Evolutionary conservation across 1,139 yeast genomes (phyloP), one percentile per base, ranked within the genome.

Genomic region (Schizosaccharomyces versatilis): DNA sequence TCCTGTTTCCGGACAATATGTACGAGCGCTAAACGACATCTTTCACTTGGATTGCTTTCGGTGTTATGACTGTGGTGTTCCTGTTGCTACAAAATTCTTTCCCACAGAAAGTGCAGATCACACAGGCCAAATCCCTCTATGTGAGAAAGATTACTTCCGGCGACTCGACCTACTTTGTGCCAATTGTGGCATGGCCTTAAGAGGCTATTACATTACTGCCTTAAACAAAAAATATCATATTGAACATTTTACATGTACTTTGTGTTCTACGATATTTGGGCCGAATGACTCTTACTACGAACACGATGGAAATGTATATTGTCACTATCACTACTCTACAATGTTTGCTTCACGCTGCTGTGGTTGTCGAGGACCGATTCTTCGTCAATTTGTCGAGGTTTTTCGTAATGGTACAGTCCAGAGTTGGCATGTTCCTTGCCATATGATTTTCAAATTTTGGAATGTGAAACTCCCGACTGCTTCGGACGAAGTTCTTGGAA

Each of bases 381-480:
- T 93, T 40, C 88, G 88, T 63, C 97, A 90, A 65, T 90, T 86
- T 68, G 95, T 88, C 41, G 96, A 90, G 66, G 78, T 90, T 53
- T 84, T 79, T 60, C 74, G 94, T 61, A 95, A 95, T 53, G 96
- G 96, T n/a, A 75, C 83, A 61, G 82, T 83, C 60, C 95, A 88
- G 66, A 95, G 86, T 65, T 93, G 98, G 98, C 99, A 93, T 67
- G 97, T 97, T 2, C 98, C 93, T 66, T 93, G 98, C 70, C 93
- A 86, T 65, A 93, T 93, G 88, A 94, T 90, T 53, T 88, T 84
- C 70, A 88, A 88, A 53, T 88, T 86, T 64, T 93, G 98, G 98
- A 88, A 85, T 64, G 95, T 88, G 36, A 77, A 81, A 57, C 72
- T 86, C n/a, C 73, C 80, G n/a, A 56, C 41, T 17, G 53, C 47